A percentile compares a stretch with the other conserved stretches of the same genome.
Evolutionary conservation across 2,329 filamentous ascomycete species (phyloP).

Genomic region (Myriangium duriaei): DNA sequence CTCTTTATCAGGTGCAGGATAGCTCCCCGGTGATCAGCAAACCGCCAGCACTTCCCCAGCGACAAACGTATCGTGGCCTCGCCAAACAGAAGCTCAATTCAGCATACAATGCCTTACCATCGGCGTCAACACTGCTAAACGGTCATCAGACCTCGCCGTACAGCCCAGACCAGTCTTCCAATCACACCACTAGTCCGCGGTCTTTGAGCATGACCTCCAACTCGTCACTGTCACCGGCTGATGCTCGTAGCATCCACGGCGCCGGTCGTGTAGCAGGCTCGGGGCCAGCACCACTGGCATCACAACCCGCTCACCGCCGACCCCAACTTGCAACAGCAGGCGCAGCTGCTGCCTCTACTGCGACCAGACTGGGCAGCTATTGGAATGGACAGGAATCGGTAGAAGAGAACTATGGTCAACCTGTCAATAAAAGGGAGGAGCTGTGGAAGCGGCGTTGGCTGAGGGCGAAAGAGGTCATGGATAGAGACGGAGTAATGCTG

Average conservation of each 20-base stretch:
- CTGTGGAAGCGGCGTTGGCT: constrained; percentile 58
- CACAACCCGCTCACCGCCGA: constrained; percentile 26
- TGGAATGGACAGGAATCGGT: constrained; percentile 15
- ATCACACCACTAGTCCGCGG: constrained; percentile 6
- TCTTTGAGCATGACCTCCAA: constrained; percentile 9
- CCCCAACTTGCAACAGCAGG: constrained; percentile 14
- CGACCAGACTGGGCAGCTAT: constrained; percentile 24
- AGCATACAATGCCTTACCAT: constrained; percentile 28
- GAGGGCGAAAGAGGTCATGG: constrained; percentile 50
- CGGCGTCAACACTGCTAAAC: constrained; percentile 17
- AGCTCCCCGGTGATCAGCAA: constrained; percentile 11
- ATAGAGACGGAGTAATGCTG: constrained; percentile 52
- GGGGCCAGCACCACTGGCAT: constrained; percentile 25
- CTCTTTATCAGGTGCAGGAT: constrained; percentile 24
- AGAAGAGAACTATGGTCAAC: constrained; percentile 15
- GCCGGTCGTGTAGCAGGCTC: constrained; percentile 10
- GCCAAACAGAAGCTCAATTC: constrained; percentile 28
- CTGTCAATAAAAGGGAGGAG: constrained; percentile 55
- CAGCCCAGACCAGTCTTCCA: constrained; percentile 5
- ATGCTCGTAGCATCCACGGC: constrained; percentile 9
- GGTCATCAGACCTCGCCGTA: constrained; percentile 14
- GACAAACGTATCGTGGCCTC: constrained; percentile 24
- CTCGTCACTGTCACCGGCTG: constrained; percentile 3
- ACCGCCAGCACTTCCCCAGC: constrained; percentile 17
- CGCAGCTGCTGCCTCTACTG: constrained; percentile 26